Evolutionary conservation across 495 filamentous ascomycete genomes (phyloP).

Genomic region (Melanomma pulvis-pyrius): DNA sequence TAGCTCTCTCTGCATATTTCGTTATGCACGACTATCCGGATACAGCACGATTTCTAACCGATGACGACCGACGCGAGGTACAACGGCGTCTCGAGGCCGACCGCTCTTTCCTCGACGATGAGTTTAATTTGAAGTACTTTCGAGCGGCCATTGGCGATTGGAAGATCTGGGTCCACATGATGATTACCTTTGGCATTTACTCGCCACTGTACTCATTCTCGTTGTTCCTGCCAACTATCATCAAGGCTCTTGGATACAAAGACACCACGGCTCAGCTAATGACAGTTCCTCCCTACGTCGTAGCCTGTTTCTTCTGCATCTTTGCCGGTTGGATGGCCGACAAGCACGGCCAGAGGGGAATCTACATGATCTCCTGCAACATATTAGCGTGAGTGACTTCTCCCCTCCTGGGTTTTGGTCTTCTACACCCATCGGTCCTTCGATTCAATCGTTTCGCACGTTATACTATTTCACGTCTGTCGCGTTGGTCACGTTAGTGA

Average conservation of each 20-base stretch:
- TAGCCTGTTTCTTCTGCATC: conserved; percentile 38
- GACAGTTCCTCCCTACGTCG: conserved; percentile 42
- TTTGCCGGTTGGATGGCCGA: conserved; percentile 31
- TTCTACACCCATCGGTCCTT: not conserved
- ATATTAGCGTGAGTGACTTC: conserved; percentile 36
- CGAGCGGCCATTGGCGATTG: conserved; percentile 34
- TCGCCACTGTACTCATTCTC: conserved; percentile 75
- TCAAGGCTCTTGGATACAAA: conserved; percentile 41
- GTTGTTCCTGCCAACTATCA: conserved; percentile 61
- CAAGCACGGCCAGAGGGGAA: conserved; percentile 29
- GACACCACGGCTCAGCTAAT: conserved; percentile 40
- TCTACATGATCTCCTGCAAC: conserved; percentile 44
- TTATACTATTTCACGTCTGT: not conserved
- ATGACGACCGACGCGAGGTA: conserved; percentile 35
- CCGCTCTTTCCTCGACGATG: conserved; percentile 30
- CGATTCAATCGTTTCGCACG: not conserved
- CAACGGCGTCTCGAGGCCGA: conserved; percentile 38
- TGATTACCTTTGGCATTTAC: conserved; percentile 46
- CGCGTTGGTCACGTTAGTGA: not conserved
- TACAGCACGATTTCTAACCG: conserved; percentile 37
- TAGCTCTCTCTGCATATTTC: conserved; percentile 37
- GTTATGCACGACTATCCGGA: conserved; percentile 41
- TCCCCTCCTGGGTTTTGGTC: not conserved
- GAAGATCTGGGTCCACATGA: conserved; percentile 41
- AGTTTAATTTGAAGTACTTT: conserved; percentile 33